A percentile compares a stretch with the other conserved stretches of the same genome.
Evolutionary conservation across 768 basidiomycete genomes (phyloP).

Genomic region (Trametes elegans): DNA sequence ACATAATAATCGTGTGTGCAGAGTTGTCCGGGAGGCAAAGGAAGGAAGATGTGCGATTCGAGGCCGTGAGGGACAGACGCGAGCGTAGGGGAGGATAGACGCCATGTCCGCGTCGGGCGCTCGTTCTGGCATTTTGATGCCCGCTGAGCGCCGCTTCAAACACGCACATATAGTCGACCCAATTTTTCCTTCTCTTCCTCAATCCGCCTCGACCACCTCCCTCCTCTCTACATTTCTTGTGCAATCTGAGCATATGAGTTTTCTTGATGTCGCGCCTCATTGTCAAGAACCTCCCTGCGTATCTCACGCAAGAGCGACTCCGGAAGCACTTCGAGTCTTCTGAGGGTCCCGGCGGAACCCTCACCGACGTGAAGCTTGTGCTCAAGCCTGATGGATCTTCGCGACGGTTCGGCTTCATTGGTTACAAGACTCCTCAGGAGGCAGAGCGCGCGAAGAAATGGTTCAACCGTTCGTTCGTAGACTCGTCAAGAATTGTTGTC

Average conservation of each 20-base stretch:
- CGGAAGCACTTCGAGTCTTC: conserved; percentile 66
- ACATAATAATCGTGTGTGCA: no score
- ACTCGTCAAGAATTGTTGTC: conserved; percentile 73
- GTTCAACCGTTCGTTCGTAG: conserved; percentile 85
- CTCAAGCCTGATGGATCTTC: conserved; percentile 75
- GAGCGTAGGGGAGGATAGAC: background rate
- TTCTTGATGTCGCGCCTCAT: conserved; percentile 75
- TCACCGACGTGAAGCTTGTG: conserved; percentile 88
- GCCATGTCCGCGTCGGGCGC: background rate
- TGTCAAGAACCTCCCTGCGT: conserved; percentile 75
- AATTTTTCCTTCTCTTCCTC: conserved; percentile 6
- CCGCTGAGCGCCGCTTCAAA: conserved; percentile 9
- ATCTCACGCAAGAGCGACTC: conserved; percentile 62
- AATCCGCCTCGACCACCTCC: conserved; percentile 1
- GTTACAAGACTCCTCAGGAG: conserved; percentile 79
- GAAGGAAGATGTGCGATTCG: no score
- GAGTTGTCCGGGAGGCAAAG: no score
- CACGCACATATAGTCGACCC: background rate
- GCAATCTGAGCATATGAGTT: background rate
- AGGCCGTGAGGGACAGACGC: background rate
- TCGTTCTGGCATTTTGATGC: background rate
- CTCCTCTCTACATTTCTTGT: background rate
- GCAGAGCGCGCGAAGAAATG: conserved; percentile 74
- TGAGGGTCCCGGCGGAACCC: conserved; percentile 57
- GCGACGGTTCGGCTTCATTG: conserved; percentile 89